Base-by-base conservation (phyloP, 441 rosid species). In the Adansonia gregorii region DNA sequence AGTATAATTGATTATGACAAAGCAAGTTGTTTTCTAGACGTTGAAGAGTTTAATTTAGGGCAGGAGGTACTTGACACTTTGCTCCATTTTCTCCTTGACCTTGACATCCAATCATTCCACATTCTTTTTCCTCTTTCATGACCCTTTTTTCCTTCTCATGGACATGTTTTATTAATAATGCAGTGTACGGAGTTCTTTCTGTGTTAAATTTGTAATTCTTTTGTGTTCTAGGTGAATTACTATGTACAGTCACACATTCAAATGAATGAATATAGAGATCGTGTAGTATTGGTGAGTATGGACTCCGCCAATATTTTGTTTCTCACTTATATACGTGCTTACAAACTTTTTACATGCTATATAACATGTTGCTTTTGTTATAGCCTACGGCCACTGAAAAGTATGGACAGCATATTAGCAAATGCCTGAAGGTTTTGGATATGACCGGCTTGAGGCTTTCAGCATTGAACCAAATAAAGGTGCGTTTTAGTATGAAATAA, bases 201-300 rank as follows among this genome's bases (percentile, higher is more conserved):
- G 0, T 55, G 49, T 73, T 73, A 56, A 48, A 20, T 59, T 66
- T 72, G 6, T 69, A 48, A 24, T 76, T 17, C 49, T 75, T 12
- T 77, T 64, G 55, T 80, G 49, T 55, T 76, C 54, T 76, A 91
- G 95, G 91, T 86, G 80, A 82, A 91, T 73, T 86, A 85, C 82
- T 91, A 91, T 86, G 84, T 91, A 75, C 92, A 89, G 81, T 91
- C 95, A 64, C 95, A 91, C 77, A 89, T 91, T 84, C 95, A 91
- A 82, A 83, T 91, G 88, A 91, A 91, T 61, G 95, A 91, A 83
- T 89, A 87, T 75, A 84, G 95, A 56, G 95, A 91, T 86, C 92
- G 92, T 60, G 90, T 91, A 0, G 67, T 91, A 61, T 81, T 89
- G 92, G 95, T 89, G 75, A 79, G 83, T 68, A 61, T 46, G 49